A percentile compares a stretch with the other conserved stretches of the same genome.
Evolutionary conservation across 1,139 yeast genomes (phyloP).

Genomic region (Yamadazyma spencermartinsiae): DNA sequence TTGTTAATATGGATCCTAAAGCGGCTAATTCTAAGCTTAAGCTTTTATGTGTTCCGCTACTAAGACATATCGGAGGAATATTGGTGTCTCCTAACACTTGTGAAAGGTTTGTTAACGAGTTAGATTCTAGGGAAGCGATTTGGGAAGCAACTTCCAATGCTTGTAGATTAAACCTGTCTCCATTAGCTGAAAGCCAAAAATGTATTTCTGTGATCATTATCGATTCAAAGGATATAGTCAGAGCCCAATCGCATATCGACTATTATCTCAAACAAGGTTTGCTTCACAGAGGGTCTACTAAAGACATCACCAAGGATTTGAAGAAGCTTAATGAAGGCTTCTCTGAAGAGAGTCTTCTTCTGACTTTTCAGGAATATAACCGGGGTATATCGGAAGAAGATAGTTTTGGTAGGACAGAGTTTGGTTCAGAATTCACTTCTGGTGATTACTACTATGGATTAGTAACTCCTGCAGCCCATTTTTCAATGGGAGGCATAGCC

Average conservation of each 20-base stretch:
- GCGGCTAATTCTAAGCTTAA: slow-evolving; percentile 23
- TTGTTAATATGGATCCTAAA: slow-evolving; percentile 23
- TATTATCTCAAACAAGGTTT: slow-evolving; percentile 31
- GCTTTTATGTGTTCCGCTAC: slow-evolving; percentile 38
- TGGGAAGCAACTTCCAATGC: slow-evolving; percentile 25
- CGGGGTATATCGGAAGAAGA: slow-evolving; percentile 16
- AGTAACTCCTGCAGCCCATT: slow-evolving; percentile 41
- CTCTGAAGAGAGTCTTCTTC: slow-evolving; percentile 9
- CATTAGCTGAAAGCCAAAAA: slow-evolving; percentile 12
- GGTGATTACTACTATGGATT: slow-evolving; percentile 29
- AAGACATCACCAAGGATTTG: slow-evolving; percentile 21
- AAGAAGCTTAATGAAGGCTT: slow-evolving; percentile 17
- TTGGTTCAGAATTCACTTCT: slow-evolving; percentile 21
- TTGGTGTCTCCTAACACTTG: slow-evolving; percentile 32
- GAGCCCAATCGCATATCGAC: slow-evolving; percentile 30
- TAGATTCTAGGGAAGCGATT: slow-evolving; percentile 34
- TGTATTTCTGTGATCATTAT: slow-evolving; percentile 28
- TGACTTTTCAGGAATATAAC: slow-evolving; percentile 18
- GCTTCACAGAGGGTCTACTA: slow-evolving; percentile 24
- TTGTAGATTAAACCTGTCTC: slow-evolving; percentile 19
- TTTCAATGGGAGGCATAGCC: slow-evolving; percentile 42
- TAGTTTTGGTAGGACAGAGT: slow-evolving; percentile 21
- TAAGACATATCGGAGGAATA: slow-evolving; percentile 42
- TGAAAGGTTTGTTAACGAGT: slow-evolving; percentile 34
- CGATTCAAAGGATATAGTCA: slow-evolving; percentile 25